Evolutionary conservation across 129 eudicot genomes (phyloP), one percentile per base, ranked within the genome.

Genomic region (Ambrosia artemisiifolia): DNA sequence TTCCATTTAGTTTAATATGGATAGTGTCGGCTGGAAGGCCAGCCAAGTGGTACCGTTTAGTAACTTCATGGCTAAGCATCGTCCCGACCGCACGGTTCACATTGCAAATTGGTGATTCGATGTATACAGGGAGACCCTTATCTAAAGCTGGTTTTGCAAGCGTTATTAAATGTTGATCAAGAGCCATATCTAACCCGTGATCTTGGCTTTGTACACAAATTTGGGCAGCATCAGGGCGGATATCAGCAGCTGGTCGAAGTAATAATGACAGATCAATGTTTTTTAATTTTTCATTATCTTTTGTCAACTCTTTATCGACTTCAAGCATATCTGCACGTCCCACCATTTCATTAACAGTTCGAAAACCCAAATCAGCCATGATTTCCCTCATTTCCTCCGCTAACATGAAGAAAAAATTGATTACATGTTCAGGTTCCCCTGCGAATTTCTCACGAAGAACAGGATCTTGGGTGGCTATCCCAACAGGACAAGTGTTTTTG

Each of bases 241-340:
- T 95, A 38, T 86, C 95, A 42, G 96, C 88, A 12, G 99, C 94
- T 12, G 99, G 99, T 66, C 89, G 85, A 75, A 95, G 99, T 56
- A 95, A 78, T 14, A 95, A 61, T 43, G 99, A 95, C 1, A 95
- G 87, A 79, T 95, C 96, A 34, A 95, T 90, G 67, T 85, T 88
- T 59, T 83, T 85, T 34, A 95, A 85, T 69, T 95, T 95, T 81
- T 88, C 94, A 32, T 90, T 95, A 77, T 76, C 76, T 67, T 79
- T 78, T 4, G 69, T 76, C 70, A 95, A 59, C 40, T 88, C 96
- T 75, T 73, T 82, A 78, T 95, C 99, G 53, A 88, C 78, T 85
- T 95, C 99, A 63, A 95, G 99, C 91, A 95, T 79, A 64, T 95
- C 99, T 1, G 99, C 78, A 48, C 99, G 99, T 51, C 99, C 99